Base-by-base conservation (phyloP, 2,329 filamentous ascomycete species). In the Xylariales sp. region DNA sequence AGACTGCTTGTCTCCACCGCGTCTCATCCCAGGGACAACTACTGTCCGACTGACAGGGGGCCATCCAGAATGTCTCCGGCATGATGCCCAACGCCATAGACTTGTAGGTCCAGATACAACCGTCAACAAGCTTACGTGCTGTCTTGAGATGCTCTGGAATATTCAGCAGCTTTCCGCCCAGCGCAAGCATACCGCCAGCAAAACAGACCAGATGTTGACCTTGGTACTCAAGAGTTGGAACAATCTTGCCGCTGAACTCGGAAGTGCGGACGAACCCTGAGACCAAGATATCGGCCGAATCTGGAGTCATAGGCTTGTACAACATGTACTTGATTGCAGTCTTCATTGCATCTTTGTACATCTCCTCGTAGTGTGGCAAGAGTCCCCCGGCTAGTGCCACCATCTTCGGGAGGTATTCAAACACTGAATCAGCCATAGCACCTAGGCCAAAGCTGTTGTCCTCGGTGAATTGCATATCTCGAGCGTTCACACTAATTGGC, bases 401-500 rank as follows among this genome's bases (percentile, higher is more conserved):
- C 60, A 73, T 71, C 55, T 76, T 76, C 21, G 71, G 63, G 9
- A 74, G 60, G 51, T 76, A 76, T 47, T 76, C 73, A 46, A 73
- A 76, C 2, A 68, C 50, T 28, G 61, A 65, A 45, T 68, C 62
- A n/a, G 63, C 60, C 48, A 60, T 52, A 27, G 59, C 59, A 12
- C 58, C 62, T 3, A 66, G 54, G 3, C 56, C 56, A 43, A 64
- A 66, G 44, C 56, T 46, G 43, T 44, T 51, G 18, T 57, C 62
- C 14, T 27, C 14, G 14, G 54, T 43, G 39, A 66, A 66, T 56
- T 59, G 69, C 59, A 59, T 73, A 71, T 35, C 71, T 68, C 46
- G 69, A 73, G 55, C 78, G 53, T 83, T 80, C 8, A 88, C 62
- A 42, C 64, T 69, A 37, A 80, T 70, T 2, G 86, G 85, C 84